Percentiles rank a stretch among this genome's conserved stretches.
Conservation (phyloP, 345 rosid genomes). For the Aethionema arabicum region DNA sequence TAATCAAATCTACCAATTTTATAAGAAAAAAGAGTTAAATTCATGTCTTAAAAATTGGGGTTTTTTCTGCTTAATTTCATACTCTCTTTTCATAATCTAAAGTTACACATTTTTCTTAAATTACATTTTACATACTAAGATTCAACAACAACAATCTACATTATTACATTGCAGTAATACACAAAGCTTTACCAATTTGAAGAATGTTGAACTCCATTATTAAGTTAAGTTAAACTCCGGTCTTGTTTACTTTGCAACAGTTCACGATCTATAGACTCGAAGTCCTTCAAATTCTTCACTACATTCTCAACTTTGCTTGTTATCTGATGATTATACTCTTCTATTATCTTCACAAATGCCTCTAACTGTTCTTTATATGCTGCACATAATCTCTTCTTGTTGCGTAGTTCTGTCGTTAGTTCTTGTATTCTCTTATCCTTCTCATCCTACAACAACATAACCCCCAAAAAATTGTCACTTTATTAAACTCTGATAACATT, state of each 20-base stretch:
- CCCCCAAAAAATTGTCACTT: neutral
- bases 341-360: constrained; percentile 61
- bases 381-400: constrained; percentile 64
- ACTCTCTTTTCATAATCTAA: constrained; percentile 15
- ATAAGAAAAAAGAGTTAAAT: neutral
- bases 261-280: constrained; percentile 49
- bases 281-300: constrained; percentile 54
- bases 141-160: neutral
- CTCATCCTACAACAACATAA: constrained; percentile 42
- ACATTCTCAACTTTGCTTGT: constrained; percentile 54
- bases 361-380: constrained; percentile 61
- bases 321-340: constrained; percentile 50
- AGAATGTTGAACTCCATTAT: neutral
- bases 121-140: constrained; percentile 20
- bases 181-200: constrained; percentile 10
- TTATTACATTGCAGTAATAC: constrained; percentile 7
- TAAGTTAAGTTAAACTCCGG: neutral
- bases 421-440: constrained; percentile 75
- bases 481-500: neutral
- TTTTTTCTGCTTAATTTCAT: constrained; percentile 3
- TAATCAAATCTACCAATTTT: no score
- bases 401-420: constrained; percentile 56
- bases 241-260: constrained; percentile 43
- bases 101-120: constrained; percentile 11
- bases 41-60: constrained; percentile 10